Evolutionary conservation across 108 stramenopile species (phyloP), one percentile per base, ranked within the genome.

Genomic region (Skeletonema costatum): DNA sequence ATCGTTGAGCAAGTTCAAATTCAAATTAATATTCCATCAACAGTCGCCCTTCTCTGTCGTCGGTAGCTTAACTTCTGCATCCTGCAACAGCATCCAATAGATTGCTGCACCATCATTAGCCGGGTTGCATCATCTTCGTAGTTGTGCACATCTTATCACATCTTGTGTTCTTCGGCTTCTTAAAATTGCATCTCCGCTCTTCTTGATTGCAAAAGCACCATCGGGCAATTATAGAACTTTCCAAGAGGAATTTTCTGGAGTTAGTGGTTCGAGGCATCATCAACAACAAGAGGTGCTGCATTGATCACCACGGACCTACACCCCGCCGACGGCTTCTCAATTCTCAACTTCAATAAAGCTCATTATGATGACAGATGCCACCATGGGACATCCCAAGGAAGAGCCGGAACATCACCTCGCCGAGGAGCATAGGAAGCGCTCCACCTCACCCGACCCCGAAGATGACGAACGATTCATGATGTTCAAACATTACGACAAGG

Each of bases 401-500:
- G 53, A 6, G 25, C 16, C 7, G 5, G 53, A 56, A 56, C 53
- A 56, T 19, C 48, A 50, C n/a, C 48, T 12, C 12, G 17, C 48
- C n/a, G 53, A 21, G 9, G 53, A 56, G 25, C 5, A 56, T 25
- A 25, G n/a, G 53, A 56, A 56, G 25, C 53, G 5, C 53, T 56
- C 53, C 25, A 6, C 53, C 7, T 56, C 53, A 9, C 53, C 53
- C 8, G 53, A 56, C 25, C 53, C 53, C 25, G 53, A 56, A 56
- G 53, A 56, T 56, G 53, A 56, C 53, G 53, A 56, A 29, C 25
- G 53, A 56, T 56, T 7, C 53, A 56, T 56, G 53, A 56, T 56
- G 53, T 56, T 56, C 53, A 16, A n/a, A 56, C 53, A 56, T 56
- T 56, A 56, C 53, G 53, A 51, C 50, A 51, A 25, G 53, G 25